Base-by-base conservation (phyloP, 495 filamentous ascomycete species). In the Penicillium samsonianum region DNA sequence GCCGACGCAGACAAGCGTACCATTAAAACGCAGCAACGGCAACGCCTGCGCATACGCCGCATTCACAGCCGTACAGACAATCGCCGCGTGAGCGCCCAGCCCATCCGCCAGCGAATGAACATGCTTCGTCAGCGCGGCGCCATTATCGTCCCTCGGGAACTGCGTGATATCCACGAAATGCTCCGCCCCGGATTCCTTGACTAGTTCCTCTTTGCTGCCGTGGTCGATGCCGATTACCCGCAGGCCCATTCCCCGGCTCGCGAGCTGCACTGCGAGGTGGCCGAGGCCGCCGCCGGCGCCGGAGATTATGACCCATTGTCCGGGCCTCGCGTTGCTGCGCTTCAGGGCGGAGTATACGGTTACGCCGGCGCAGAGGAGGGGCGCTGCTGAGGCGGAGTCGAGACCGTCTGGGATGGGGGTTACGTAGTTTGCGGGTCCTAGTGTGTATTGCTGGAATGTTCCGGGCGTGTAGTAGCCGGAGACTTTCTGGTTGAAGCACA, bases 401-500 rank as follows among this genome's bases (percentile, higher is more conserved):
- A 89, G 70, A 5, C 64, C 71, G 5, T 87, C 86, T 6, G 87
- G 87, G 67, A 90, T 87, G 1, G 84, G 84, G 2, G 86, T 89
- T 20, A 89, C 85, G 61, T 89, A 85, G 66, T 80, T 80, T 5
- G 85, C 85, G 6, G 84, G 82, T 0, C 79, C 81, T 2, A 87
- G 55, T n/a, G 81, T 80, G 63, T 89, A 90, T 68, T 89, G 84
- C 67, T 88, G 86, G 70, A 91, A 90, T 23, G 86, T 90, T 31
- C 87, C 87, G 0, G 86, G 86, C 26, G 75, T 74, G 58, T 81
- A 80, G 68, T 80, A 82, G 22, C 79, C 75, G n/a, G 73, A 76
- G 38, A 86, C 63, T 62, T 82, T 84, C 46, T 76, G 73, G 50
- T 82, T 81, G 61, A 80, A 78, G 74, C 84, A 87, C 28, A 80